Conservation (phyloP, 495 filamentous ascomycete species). For the Penicillium cataractarum region DNA sequence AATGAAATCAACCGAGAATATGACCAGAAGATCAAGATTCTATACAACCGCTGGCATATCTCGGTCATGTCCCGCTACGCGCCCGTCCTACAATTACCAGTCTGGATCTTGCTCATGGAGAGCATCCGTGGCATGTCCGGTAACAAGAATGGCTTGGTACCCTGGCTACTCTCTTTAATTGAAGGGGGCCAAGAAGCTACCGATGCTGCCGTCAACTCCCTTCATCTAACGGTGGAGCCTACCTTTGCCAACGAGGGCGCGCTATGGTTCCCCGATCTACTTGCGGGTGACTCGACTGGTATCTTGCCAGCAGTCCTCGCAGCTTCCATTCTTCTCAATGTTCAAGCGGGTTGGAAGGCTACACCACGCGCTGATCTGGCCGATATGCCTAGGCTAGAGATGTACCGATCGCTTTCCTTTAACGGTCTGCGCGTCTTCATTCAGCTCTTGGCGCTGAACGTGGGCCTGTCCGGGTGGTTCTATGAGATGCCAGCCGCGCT, state of each 20-base stretch:
- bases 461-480: constrained; percentile 37
- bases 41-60: constrained; percentile 52
- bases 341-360: constrained; percentile 37
- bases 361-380: constrained; percentile 24
- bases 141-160: constrained; percentile 55
- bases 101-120: constrained; percentile 72
- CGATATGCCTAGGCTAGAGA: constrained; percentile 31
- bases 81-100: constrained; percentile 58
- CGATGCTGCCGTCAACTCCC: constrained; percentile 9
- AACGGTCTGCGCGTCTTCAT: constrained; percentile 31
- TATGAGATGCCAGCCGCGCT: constrained; percentile 62
- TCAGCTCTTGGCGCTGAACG: constrained; percentile 35
- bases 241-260: constrained; percentile 68
- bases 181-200: constrained; percentile 11
- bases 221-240: constrained; percentile 50
- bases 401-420: constrained; percentile 25
- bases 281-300: constrained; percentile 68
- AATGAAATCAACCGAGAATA: constrained; percentile 11
- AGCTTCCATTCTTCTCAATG: constrained; percentile 41
- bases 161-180: constrained; percentile 36
- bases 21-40: constrained; percentile 4
- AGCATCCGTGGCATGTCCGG: constrained; percentile 67
- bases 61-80: constrained; percentile 51
- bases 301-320: constrained; percentile 63
- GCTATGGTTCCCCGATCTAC: constrained; percentile 81